Evolutionary conservation across 495 filamentous ascomycete genomes (phyloP).

Genomic region (Annulohypoxylon stygium): DNA sequence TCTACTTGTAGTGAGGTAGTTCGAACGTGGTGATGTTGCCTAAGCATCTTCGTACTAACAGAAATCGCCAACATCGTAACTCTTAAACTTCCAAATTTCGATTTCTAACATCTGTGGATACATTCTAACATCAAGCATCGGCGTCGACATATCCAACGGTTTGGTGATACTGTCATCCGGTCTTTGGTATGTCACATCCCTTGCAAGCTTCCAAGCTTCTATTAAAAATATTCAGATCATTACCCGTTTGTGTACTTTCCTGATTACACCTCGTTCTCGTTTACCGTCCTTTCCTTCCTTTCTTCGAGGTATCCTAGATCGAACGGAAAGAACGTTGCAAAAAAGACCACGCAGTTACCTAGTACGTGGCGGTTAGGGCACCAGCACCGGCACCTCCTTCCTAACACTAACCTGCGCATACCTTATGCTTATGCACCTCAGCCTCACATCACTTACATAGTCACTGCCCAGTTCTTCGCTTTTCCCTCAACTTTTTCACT

Average conservation of each 20-base stretch:
- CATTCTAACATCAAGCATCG: not conserved
- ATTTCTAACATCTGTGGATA: not conserved
- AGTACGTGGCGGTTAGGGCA: slow-evolving; percentile 6
- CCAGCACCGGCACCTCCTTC: slow-evolving; percentile 1
- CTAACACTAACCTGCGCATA: slow-evolving; percentile 1
- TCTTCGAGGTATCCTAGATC: not conserved
- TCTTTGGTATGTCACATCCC: slow-evolving; percentile 3
- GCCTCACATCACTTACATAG: slow-evolving; percentile 28
- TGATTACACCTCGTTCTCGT: not conserved
- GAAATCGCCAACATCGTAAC: not conserved
- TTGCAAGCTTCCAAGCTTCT: slow-evolving; percentile 6
- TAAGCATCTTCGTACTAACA: not conserved
- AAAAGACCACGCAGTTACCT: not conserved
- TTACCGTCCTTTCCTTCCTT: not conserved
- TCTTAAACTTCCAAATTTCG: not conserved
- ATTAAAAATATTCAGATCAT: not conserved
- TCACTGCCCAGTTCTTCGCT: slow-evolving; percentile 31
- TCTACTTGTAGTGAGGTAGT: not conserved
- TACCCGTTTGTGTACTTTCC: not conserved
- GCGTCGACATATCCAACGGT: too few relatives aligned
- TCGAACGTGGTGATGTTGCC: not conserved
- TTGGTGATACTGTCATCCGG: not conserved
- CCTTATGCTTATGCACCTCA: slow-evolving; percentile 36
- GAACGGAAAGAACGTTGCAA: slow-evolving; percentile 12
- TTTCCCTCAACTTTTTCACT: slow-evolving; percentile 2